These are phyloP conservation scores for Salix viminalis DNA, from an alignment of 345 rosid species.

Conservation along the genomic window DNA sequence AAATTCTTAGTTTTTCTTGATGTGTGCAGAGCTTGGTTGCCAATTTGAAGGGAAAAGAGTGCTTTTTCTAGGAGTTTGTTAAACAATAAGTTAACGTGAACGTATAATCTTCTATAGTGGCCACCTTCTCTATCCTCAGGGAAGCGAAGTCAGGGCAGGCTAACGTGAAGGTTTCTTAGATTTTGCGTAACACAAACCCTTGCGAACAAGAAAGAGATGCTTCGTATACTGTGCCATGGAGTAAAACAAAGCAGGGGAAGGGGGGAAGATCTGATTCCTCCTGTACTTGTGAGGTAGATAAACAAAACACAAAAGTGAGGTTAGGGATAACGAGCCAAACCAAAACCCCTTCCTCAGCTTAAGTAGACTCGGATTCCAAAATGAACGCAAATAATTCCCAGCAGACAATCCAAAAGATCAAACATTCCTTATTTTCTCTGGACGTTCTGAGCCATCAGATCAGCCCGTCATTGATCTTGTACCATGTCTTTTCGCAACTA, in stretches of 20 bases:
- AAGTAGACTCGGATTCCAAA: constrained; percentile 33
- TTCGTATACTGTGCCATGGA: constrained; percentile 12
- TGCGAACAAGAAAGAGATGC: constrained; percentile 23
- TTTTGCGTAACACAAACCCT: constrained; percentile 16
- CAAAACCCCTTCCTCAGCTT: constrained; percentile 1
- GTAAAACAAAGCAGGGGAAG: constrained; percentile 5
- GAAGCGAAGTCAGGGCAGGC: neutral
- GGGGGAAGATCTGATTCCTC: constrained; percentile 4
- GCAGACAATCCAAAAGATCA: constrained; percentile 8
- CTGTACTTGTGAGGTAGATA: neutral
- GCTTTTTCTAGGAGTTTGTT: neutral
- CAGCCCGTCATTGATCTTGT: constrained; percentile 2
- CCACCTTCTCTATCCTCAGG: neutral
- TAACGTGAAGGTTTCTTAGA: constrained; percentile 13
- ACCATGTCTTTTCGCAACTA: constrained; percentile 9
- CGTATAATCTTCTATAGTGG: neutral
- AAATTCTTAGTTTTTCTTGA: neutral
- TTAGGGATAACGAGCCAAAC: constrained; percentile 17
- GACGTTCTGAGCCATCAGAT: neutral
- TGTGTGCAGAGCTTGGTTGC: neutral
- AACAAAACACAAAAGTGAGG: constrained; percentile 16
- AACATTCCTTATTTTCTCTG: neutral
- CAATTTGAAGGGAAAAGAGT: neutral
- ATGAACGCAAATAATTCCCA: constrained; percentile 5
- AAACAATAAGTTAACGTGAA: neutral